Evolutionary conservation across 345 rosid species (phyloP).

Genomic region (Cochlearia excelsa): DNA sequence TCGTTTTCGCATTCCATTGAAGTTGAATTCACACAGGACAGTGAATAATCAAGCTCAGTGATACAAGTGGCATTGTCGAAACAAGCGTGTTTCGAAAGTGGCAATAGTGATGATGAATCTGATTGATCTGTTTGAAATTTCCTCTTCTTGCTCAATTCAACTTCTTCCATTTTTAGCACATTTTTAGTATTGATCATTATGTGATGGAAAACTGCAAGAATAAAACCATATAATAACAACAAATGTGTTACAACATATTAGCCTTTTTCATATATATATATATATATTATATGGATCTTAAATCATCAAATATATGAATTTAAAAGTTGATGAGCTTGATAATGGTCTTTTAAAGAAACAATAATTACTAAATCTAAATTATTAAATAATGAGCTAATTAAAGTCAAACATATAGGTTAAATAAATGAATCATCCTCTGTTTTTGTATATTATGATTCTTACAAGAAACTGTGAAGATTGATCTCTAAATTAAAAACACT

Average conservation of each 20-base stretch:
- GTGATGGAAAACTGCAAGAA: slow-evolving; percentile 14
- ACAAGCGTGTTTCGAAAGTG: slow-evolving; percentile 27
- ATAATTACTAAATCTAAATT: too few species aligned
- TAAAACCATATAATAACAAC: too few species aligned
- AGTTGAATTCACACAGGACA: too few species aligned
- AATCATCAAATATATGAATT: too few species aligned
- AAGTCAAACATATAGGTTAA: too few species aligned
- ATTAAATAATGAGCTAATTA: too few species aligned
- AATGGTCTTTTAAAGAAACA: too few species aligned
- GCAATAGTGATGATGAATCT: slow-evolving; percentile 20
- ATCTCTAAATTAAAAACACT: not conserved
- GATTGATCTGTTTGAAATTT: slow-evolving; percentile 34
- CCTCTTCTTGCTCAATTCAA: slow-evolving; percentile 31
- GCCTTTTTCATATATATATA: not conserved
- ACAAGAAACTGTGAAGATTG: slow-evolving; percentile 10
- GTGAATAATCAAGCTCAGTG: slow-evolving; percentile 24
- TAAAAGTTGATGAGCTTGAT: too few species aligned
- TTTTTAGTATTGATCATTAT: slow-evolving; percentile 13
- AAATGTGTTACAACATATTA: not conserved
- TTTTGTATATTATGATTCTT: not conserved
- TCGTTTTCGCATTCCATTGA: slow-evolving; percentile 29
- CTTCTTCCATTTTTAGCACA: slow-evolving; percentile 27
- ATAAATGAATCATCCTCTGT: too few species aligned
- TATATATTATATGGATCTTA: too few species aligned
- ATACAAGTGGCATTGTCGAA: slow-evolving; percentile 5